phyloP scores from a whole-genome alignment of 257 asterid genomes.

The Marsdenia floribunda region DNA sequence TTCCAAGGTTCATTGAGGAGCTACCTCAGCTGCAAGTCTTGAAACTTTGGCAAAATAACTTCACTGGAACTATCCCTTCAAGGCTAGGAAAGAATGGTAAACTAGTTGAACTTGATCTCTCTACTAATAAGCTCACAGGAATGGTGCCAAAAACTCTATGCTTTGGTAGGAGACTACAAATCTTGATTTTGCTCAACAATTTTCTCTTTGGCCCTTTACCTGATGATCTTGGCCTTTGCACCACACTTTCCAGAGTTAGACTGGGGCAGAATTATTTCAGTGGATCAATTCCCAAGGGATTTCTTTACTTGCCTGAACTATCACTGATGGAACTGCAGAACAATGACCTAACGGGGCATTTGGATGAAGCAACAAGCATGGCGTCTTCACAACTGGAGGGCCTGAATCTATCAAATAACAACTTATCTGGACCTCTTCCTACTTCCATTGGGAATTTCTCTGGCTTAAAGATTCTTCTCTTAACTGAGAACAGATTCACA shows the following conservation, averaged over 20 bases:
- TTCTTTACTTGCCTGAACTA: constrained; percentile 36
- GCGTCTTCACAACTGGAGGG: constrained; percentile 30
- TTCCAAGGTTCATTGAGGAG: constrained; percentile 31
- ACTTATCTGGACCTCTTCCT: constrained; percentile 32
- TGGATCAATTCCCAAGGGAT: constrained; percentile 33
- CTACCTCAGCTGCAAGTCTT: constrained; percentile 29
- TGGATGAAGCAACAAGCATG: constrained; percentile 14
- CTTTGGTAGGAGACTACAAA: constrained; percentile 26
- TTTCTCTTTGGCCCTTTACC: constrained; percentile 42
- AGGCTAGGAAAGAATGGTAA: constrained; percentile 35
- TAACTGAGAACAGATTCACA: constrained; percentile 30
- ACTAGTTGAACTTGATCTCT: constrained; percentile 30
- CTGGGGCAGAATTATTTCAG: constrained; percentile 40
- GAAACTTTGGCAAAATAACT: constrained; percentile 40
- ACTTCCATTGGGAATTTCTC: constrained; percentile 28
- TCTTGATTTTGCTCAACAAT: constrained; percentile 36
- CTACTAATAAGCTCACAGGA: constrained; percentile 42
- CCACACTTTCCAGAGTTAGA: constrained; percentile 28
- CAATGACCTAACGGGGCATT: constrained; percentile 29
- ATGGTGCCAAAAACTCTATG: constrained; percentile 31
- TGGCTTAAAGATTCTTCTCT: constrained; percentile 31
- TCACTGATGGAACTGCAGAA: constrained; percentile 36
- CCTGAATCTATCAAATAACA: constrained; percentile 31
- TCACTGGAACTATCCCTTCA: constrained; percentile 37
- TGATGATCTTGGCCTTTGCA: constrained; percentile 35